Base-by-base conservation (phyloP, 139 green algal species). In the Volvox africanus region DNA sequence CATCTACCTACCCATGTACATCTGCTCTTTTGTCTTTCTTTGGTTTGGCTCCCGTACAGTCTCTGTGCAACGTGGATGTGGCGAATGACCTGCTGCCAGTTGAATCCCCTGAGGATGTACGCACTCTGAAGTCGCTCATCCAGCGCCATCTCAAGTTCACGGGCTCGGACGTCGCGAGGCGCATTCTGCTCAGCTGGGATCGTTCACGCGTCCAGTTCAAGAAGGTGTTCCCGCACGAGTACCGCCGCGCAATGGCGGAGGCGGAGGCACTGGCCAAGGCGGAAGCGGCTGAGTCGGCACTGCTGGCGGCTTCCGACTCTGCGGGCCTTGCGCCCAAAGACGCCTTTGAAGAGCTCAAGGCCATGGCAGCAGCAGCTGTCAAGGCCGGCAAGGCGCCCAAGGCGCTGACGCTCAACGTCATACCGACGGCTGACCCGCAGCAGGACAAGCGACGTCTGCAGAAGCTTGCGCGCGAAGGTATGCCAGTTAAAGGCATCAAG, bases 61-160 rank as follows among this genome's bases (percentile, higher is more conserved):
- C 83, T 22, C 90, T 93, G 88, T 93, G 90, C 90, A 95, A 95
- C 88, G 79, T 44, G 28, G 92, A 94, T 86, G 92, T 98, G 30
- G 92, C 90, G 19, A 86, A 93, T 33, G 97, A 99, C 94, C 92
- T 99, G 77, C 89, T 97, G 55, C 92, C 94, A 2, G 82, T 99
- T 61, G 93, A 95, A 80, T 61, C 76, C n/a, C 28, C 73, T 32
- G 81, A 92, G 65, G 89, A 94, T 82, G 82, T 93, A 30, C 88
- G 88, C 24, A 37, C 92, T 36, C 92, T 99, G 65, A 93, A 95
- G 84, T 93, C 89, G 20, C 93, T 99, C 61, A 94, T 99, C 68
- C 94, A 99, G 95, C 93, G 94, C 62, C 98, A 99, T 93, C 88
- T 97, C 80, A 94, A 96, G 92, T 96, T 96, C 93, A 99, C 98